A percentile compares a stretch with the other conserved stretches of the same genome.
Conservation (phyloP, 164 flowering plant species). For the Vitis rupestris region DNA sequence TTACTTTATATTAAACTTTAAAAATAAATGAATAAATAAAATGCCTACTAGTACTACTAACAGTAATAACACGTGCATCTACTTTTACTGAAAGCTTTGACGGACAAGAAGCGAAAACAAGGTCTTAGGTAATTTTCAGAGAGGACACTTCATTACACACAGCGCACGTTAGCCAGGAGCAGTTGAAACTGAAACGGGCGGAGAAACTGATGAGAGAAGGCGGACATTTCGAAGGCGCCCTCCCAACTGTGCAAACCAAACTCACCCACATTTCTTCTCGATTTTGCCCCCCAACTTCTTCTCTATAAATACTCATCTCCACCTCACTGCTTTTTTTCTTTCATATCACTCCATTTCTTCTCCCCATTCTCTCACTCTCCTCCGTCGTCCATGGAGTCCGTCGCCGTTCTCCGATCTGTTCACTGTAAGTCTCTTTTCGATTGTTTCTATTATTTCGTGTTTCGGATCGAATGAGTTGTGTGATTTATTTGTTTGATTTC, state of each 20-base stretch:
- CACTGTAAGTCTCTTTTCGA: constrained; percentile 36
- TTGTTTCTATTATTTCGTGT: neutral
- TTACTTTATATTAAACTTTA: too few species aligned
- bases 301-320: neutral
- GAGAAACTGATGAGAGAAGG: constrained; percentile 33
- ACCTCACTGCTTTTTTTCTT: neutral
- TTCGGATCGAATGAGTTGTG: too few species aligned
- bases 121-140: too few species aligned
- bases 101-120: too few species aligned
- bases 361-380: neutral
- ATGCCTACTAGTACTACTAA: too few species aligned
- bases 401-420: constrained; percentile 45
- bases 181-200: constrained; percentile 12
- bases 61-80: too few species aligned
- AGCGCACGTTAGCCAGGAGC: neutral
- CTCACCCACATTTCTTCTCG: constrained; percentile 4
- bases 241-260: constrained; percentile 12
- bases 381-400: constrained; percentile 48
- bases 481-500: too few species aligned
- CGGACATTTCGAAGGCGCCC: constrained; percentile 33
- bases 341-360: neutral
- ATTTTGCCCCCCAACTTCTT: constrained; percentile 1
- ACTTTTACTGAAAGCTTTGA: too few species aligned
- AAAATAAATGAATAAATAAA: too few species aligned
- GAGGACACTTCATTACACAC: too few species aligned